Conservation (phyloP, 2,329 filamentous ascomycete genomes). For the Alternaria sp. region DNA sequence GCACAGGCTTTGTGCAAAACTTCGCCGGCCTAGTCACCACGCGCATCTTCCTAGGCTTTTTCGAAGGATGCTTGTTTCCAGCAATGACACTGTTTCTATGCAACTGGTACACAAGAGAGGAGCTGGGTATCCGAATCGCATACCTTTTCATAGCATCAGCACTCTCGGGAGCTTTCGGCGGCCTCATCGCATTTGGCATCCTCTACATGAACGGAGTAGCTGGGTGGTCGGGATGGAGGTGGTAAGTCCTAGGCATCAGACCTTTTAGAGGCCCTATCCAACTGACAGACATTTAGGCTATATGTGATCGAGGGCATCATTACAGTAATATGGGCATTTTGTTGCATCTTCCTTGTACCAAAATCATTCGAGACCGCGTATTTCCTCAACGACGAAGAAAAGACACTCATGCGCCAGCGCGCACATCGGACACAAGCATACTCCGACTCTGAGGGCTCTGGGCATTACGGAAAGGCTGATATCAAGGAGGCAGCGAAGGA, state of each 20-base stretch:
- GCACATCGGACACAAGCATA: slow-evolving; percentile 44
- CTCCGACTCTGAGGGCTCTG: slow-evolving; percentile 39
- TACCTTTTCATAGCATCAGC: slow-evolving; percentile 44
- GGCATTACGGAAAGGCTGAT: slow-evolving; percentile 40
- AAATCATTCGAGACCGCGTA: slow-evolving; percentile 46
- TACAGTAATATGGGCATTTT: slow-evolving; percentile 39
- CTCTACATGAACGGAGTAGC: slow-evolving; percentile 40
- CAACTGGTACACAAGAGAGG: slow-evolving; percentile 45
- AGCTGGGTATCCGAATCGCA: slow-evolving; percentile 39
- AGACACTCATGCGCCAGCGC: slow-evolving; percentile 40
- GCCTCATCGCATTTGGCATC: slow-evolving; percentile 41
- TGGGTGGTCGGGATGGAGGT: slow-evolving; percentile 40
- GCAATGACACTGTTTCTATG: slow-evolving; percentile 43
- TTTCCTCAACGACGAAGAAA: slow-evolving; percentile 43
- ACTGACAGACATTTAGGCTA: slow-evolving; percentile 21
- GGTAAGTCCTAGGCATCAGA: slow-evolving; percentile 19
- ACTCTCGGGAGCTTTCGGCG: slow-evolving; percentile 40
- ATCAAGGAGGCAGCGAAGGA: slow-evolving; percentile 46
- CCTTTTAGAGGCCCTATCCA: fast-evolving
- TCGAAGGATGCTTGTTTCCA: slow-evolving; percentile 47
- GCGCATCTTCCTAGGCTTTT: slow-evolving; percentile 40
- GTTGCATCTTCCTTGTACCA: slow-evolving; percentile 43
- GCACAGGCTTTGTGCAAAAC: slow-evolving; percentile 32
- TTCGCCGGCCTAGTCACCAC: slow-evolving; percentile 33
- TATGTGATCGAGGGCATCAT: slow-evolving; percentile 46